Evolutionary conservation across 2,329 filamentous ascomycete species (phyloP), one percentile per base, ranked within the genome.

Genomic region (Claviceps humidiphila): DNA sequence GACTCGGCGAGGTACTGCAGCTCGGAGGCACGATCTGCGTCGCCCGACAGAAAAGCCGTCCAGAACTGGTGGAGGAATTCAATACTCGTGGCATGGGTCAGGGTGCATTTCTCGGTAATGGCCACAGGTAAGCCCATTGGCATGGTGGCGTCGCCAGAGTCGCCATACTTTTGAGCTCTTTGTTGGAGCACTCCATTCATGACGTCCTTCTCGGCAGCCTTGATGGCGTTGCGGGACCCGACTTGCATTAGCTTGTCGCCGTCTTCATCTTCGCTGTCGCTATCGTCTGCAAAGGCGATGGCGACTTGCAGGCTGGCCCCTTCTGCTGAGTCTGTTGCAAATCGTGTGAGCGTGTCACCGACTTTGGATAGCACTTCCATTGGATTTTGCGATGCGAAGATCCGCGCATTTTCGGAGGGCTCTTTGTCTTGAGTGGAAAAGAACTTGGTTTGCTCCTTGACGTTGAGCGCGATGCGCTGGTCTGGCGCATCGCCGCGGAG

Each of bases 21-120:
- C 68, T 98, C 91, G 43, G 76, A 76, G 0, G 88, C 87, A 38
- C 88, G 83, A 54, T 88, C 84, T 1, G 87, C 71, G 63, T 96
- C 88, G 14, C 90, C 91, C 0, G 90, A 96, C 26, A 95, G 76
- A 63, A 95, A 98, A 0, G 90, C 82, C 38, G 81, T 78, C 91
- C 91, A 98, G 71, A 98, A 98, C 66, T 97, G 94, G 60, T 91
- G 87, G n/a, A 98, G 73, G 62, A 97, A 98, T 63, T 98, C 93
- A 40, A 87, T 85, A 0, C 89, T 94, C 0, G 93, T 98, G 51
- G 90, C 90, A 65, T 97, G 89, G 0, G 91, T 95, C 52, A 81
- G 67, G 42, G 69, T 70, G 58, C 79, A 82, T 52, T 78, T 78
- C 44, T 82, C 74, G 4, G 78, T 71, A 20, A 85, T 71, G 1